Conservation (phyloP, 345 rosid species). For the Adansonia digitata region DNA sequence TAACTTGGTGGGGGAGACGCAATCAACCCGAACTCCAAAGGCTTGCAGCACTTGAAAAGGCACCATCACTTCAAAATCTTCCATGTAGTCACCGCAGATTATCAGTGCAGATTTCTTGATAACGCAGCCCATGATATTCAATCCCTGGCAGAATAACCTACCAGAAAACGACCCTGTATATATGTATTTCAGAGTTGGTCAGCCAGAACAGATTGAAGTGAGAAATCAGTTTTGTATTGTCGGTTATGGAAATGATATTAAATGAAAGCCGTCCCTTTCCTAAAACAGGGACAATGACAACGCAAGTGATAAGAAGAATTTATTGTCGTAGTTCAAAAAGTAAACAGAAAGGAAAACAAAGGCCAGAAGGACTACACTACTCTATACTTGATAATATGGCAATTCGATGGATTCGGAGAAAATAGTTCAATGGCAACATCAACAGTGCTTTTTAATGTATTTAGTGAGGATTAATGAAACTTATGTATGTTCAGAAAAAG, state of each 20-base stretch:
- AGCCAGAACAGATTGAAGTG: neutral
- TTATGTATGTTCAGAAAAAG: too few relatives aligned
- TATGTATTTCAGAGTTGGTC: neutral
- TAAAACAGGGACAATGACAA: neutral
- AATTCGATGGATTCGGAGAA: neutral
- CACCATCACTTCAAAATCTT: constrained; percentile 40
- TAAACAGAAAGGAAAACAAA: too few relatives aligned
- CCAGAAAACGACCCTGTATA: neutral
- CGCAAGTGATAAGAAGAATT: neutral
- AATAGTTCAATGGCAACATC: too few relatives aligned
- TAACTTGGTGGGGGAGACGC: constrained; percentile 38
- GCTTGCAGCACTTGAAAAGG: constrained; percentile 42
- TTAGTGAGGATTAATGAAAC: too few relatives aligned
- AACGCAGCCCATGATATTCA: constrained; percentile 22
- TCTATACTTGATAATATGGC: neutral
- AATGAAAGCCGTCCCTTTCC: neutral
- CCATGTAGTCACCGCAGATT: constrained; percentile 55
- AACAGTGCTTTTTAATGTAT: too few relatives aligned
- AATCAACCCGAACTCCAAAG: constrained; percentile 43
- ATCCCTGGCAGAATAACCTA: neutral
- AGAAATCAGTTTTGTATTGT: neutral
- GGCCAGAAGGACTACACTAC: neutral
- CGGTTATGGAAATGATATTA: neutral
- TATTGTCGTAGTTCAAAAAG: neutral
- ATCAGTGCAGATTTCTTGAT: constrained; percentile 39